Evolutionary conservation across 805 yeast species (phyloP).

Genomic region (Ogataea parapolymorpha): DNA sequence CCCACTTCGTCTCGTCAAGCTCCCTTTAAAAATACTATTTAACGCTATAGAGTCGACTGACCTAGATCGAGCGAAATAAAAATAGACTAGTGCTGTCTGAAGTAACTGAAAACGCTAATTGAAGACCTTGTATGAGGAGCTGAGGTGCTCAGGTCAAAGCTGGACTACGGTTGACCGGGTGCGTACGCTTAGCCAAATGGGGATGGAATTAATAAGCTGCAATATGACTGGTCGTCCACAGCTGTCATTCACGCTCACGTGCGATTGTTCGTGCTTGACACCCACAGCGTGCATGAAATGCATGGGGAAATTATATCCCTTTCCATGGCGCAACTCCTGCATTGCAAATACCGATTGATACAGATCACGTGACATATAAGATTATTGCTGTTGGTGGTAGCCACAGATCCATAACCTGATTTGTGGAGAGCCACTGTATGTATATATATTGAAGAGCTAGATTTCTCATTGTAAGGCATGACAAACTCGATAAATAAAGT

Average conservation of each 20-base stretch:
- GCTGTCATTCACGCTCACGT: neutral
- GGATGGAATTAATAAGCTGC: no score
- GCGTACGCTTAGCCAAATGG: no score
- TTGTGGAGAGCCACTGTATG: neutral
- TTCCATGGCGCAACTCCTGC: neutral
- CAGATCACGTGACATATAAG: neutral
- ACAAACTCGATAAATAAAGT: constrained; percentile 20
- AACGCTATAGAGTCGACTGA: no score
- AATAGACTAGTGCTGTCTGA: no score
- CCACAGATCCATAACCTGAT: neutral
- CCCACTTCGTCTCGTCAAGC: neutral
- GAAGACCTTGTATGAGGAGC: no score
- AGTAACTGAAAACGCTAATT: no score
- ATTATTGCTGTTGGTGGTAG: neutral
- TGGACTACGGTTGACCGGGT: no score
- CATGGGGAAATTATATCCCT: neutral
- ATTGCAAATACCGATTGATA: neutral
- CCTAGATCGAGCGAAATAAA: no score
- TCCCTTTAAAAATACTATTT: neutral
- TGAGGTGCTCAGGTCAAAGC: no score
- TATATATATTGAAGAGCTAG: neutral
- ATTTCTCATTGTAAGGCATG: neutral
- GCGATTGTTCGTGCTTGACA: neutral
- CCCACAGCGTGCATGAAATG: neutral
- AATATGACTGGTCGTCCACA: no score